Percentiles rank a stretch among this genome's conserved stretches.
phyloP scores from a whole-genome alignment of 1,284 basidiomycete species.

The Mycena citricolor region DNA sequence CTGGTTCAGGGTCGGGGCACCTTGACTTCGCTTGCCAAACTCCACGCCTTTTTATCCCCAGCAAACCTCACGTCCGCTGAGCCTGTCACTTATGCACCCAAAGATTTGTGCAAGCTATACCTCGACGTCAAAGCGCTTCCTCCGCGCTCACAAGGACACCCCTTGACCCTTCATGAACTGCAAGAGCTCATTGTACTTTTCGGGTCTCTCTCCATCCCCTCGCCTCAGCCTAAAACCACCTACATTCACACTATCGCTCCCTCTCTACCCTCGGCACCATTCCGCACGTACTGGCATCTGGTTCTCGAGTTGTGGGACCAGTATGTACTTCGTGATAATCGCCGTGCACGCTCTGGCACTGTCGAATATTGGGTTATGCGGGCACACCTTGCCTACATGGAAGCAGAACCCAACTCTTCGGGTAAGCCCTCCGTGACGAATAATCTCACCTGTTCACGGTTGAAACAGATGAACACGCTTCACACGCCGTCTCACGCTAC shows the following conservation, averaged over 20 bases:
- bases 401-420: conserved; percentile 5
- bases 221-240: conserved; percentile 25
- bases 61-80: conserved; percentile 20
- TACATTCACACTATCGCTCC: conserved; percentile 27
- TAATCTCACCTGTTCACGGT: background rate
- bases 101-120: conserved; percentile 27
- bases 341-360: conserved; percentile 25
- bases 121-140: conserved; percentile 24
- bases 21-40: conserved; percentile 6
- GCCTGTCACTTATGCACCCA: conserved; percentile 27
- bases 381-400: conserved; percentile 30
- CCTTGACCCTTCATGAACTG: conserved; percentile 29
- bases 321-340: conserved; percentile 20
- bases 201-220: conserved; percentile 32
- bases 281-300: conserved; percentile 33
- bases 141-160: conserved; percentile 16
- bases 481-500: conserved; percentile 32
- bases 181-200: conserved; percentile 34
- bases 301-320: conserved; percentile 32
- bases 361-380: conserved; percentile 44
- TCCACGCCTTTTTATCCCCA: conserved; percentile 24
- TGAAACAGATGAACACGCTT: conserved; percentile 21
- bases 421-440: conserved; percentile 8
- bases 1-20: background rate
- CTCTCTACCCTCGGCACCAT: conserved; percentile 4